These are phyloP conservation scores for Sporothrix pseudoabietina DNA, from an alignment of 2,329 filamentous ascomycete species.

Conservation along the genomic window DNA sequence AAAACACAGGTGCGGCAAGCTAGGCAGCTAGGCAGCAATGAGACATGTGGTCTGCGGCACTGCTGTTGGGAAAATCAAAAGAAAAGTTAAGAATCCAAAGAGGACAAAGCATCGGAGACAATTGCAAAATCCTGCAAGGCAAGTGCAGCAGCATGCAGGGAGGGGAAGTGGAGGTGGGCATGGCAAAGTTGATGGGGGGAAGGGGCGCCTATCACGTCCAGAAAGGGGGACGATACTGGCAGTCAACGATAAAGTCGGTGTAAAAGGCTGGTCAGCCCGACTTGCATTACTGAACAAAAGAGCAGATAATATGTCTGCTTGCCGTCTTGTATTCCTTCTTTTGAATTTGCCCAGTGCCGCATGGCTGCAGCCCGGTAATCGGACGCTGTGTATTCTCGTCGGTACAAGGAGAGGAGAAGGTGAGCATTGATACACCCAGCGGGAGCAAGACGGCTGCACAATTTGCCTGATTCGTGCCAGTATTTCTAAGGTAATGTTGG, in stretches of 20 bases:
- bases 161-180: not conserved
- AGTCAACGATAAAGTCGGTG: slow-evolving; percentile 10
- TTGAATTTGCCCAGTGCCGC: not conserved
- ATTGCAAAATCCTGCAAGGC: slow-evolving; percentile 11
- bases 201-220: not conserved
- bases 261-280: slow-evolving; percentile 20
- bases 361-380: not conserved
- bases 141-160: not conserved
- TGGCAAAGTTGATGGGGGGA: not conserved
- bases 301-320: not conserved
- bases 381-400: not conserved
- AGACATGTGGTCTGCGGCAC: slow-evolving; percentile 3
- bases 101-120: not conserved
- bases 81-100: not conserved
- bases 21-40: slow-evolving; percentile 23
- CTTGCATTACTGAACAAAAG: not conserved
- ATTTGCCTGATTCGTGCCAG: not conserved
- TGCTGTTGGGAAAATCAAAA: not conserved
- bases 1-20: slow-evolving; percentile 17
- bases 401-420: not conserved
- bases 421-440: not conserved
- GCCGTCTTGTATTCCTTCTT: not conserved
- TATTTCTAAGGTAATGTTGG: not conserved
- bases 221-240: not conserved
- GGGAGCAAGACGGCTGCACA: not conserved